Base-by-base conservation (phyloP, 2,329 filamentous ascomycete species). In the Colletotrichum endophyticum region DNA sequence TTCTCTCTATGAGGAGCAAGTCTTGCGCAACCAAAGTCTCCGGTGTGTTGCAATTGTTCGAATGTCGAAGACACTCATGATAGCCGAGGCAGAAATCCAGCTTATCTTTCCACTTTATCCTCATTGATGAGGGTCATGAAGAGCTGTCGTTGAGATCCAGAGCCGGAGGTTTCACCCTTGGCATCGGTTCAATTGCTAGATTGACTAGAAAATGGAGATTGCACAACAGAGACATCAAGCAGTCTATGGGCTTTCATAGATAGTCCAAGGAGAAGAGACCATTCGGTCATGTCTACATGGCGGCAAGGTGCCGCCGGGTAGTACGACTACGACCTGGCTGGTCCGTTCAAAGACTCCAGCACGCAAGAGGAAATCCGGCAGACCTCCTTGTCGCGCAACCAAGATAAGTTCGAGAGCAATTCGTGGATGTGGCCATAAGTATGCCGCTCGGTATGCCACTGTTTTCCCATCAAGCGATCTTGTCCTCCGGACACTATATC, bases 61-160 rank as follows among this genome's bases (percentile, higher is more conserved):
- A 44, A n/a, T n/a, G 19, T 11, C 44, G 12, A 22, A 22, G 11
- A 49, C n/a, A 0, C n/a, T 22, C 0, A 49, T 49, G n/a, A 49
- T 12, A 1, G 44, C n/a, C n/a, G 39, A n/a, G 19, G 39, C 19
- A n/a, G 39, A 49, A 49, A 9, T 49, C 39, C 1, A 8, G 5
- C 39, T 49, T 12, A 0, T 44, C 36, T 19, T 44, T 19, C 36
- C 36, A 44, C 16, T 44, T 19, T 9, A 12, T 8, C 3, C 36
- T 44, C 6, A 13, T 49, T 49, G n/a, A 0, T 13, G 44, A 49
- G 39, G 39, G 44, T 49, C n/a, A 22, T 49, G 44, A 16, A n/a
- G 15, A 11, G 44, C 19, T 0, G 1, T 49, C 44, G 15, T 49
- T 0, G n/a, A 0, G 1, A 22, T 12, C 19, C 1, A 7, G 19